Base-by-base conservation (phyloP, 345 rosid species). In the Arabidopsis arenosa region DNA sequence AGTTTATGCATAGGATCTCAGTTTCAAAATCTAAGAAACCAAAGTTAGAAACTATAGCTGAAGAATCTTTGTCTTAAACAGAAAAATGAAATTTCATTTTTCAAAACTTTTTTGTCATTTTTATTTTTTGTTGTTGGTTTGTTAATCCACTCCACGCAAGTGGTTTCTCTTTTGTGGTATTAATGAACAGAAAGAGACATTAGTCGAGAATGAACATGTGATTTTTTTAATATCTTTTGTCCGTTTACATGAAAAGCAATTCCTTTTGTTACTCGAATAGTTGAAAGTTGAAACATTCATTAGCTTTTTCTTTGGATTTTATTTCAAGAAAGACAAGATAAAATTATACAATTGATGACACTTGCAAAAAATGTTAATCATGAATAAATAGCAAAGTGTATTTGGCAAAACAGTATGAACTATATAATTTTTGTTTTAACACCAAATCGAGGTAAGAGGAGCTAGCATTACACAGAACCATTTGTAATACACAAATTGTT, bases 11-110 rank as follows among this genome's bases (percentile, higher is more conserved):
- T 54, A 79, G 91, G 51, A 57, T 90, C 75, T 90, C 96, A 0
- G 57, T 86, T 56, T 82, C 89, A 4, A 85, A 88, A 82, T 92
- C 97, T 28, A 88, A 80, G 93, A 92, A 87, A 66, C 97, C 97
- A 8, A 68, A 77, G 84, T 75, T 92, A 83, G 96, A 87, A 72
- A 90, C 96, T 7, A 92, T 90, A 23, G 78, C 39, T 33, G 97
- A 92, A 80, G 89, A 92, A 75, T 84, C 87, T 33, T 32, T 68
- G 68, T 54, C 60, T 63, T 68, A 32, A 14, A 53, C 64, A 64
- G 54, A 51, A 60, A 9, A 54, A 26, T 41, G 39, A 23, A 43
- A 33, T 33, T 51, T 35, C 15, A 30, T 68, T 68, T 39, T 18
- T 60, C 11, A 33, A 43, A 43, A 21, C 30, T 23, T 51, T n/a